A percentile compares a stretch with the other conserved stretches of the same genome.
Evolutionary conservation across 305 asterid genomes (phyloP).

Genomic region (Fraxinus paxiana): DNA sequence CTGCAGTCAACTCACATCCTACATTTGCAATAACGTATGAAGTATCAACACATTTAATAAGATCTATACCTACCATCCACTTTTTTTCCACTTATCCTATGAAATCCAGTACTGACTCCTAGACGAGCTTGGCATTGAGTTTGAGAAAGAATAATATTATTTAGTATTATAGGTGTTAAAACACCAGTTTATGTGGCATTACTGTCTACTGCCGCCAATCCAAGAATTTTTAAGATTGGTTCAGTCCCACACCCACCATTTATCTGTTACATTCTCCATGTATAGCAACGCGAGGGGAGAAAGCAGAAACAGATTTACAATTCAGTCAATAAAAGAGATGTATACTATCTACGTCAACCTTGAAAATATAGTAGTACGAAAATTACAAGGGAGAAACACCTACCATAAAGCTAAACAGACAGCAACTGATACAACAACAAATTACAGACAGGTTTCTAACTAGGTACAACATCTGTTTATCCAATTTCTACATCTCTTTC

Average conservation of each 20-base stretch:
- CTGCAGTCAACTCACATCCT: background rate
- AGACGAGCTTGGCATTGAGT: background rate
- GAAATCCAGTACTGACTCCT: background rate
- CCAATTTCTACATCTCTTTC: slow-evolving; percentile 45
- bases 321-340: background rate
- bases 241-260: background rate
- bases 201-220: background rate
- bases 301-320: background rate
- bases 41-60: background rate
- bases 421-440: slow-evolving; percentile 16
- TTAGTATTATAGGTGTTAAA: background rate
- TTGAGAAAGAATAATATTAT: background rate
- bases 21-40: background rate
- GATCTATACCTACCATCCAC: background rate
- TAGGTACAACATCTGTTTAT: slow-evolving; percentile 20
- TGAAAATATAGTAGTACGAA: no score
- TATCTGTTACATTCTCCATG: background rate
- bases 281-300: background rate
- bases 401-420: background rate
- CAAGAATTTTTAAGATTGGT: background rate
- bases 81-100: background rate
- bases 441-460: background rate
- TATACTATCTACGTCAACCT: background rate
- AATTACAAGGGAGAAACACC: background rate
- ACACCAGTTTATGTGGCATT: background rate